A percentile compares a stretch with the other conserved stretches of the same genome.
Conservation (phyloP, 2,329 filamentous ascomycete genomes). For the Ascochyta koolunga region DNA sequence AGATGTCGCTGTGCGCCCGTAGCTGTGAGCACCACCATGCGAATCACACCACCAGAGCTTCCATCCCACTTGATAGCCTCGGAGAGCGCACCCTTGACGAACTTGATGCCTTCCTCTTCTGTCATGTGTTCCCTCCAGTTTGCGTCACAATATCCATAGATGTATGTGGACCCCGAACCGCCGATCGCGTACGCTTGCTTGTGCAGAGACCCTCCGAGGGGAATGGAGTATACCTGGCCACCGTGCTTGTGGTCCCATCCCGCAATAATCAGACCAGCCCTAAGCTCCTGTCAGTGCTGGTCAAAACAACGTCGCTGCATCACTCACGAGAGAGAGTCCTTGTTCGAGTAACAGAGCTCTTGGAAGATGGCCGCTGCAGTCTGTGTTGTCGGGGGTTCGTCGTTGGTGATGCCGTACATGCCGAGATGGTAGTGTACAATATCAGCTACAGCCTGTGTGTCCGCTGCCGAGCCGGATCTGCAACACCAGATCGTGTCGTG, state of each 20-base stretch:
- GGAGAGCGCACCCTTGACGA: slow-evolving; percentile 87
- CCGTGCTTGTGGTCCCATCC: slow-evolving; percentile 95
- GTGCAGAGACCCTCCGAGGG: slow-evolving; percentile 93
- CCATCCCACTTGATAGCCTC: slow-evolving; percentile 99
- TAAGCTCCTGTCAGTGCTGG: slow-evolving; percentile 49
- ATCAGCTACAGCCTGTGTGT: slow-evolving; percentile 96
- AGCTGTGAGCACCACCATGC: slow-evolving; percentile 93
- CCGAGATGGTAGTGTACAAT: slow-evolving; percentile 97
- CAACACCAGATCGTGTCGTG: slow-evolving; percentile 99
- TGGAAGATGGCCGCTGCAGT: slow-evolving; percentile 96
- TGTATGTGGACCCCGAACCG: slow-evolving; percentile 97
- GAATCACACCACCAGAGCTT: slow-evolving; percentile 96
- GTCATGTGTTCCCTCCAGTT: slow-evolving; percentile 97
- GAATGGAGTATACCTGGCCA: slow-evolving; percentile 97
- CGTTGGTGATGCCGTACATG: slow-evolving; percentile 88
- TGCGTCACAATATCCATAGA: slow-evolving; percentile 97
- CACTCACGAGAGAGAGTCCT: slow-evolving; percentile 83
- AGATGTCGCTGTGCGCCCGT: slow-evolving; percentile 90
- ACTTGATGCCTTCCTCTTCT: slow-evolving; percentile 85
- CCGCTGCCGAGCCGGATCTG: slow-evolving; percentile 93
- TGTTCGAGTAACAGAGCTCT: slow-evolving; percentile 97
- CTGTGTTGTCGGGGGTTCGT: slow-evolving; percentile 89
- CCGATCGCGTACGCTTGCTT: slow-evolving; percentile 96
- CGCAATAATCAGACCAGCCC: slow-evolving; percentile 97
- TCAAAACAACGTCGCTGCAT: background rate